A percentile compares a stretch with the other conserved stretches of the same genome.
Evolutionary conservation across 306 rosid genomes (phyloP).

Genomic region (Inga leiocalycina): DNA sequence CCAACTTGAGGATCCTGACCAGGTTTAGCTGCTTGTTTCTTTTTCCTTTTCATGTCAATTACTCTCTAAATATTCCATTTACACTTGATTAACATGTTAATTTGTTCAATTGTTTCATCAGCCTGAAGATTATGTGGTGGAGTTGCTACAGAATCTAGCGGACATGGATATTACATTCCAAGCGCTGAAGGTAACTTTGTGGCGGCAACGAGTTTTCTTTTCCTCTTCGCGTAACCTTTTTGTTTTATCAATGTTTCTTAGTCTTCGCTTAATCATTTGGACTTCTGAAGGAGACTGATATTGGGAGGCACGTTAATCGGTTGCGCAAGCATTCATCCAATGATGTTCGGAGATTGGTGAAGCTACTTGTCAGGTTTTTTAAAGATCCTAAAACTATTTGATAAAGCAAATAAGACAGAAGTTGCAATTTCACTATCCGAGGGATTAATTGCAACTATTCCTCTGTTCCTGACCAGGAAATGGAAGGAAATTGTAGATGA

Average conservation of each 20-base stretch:
- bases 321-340: conserved; percentile 82
- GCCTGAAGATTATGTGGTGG: conserved; percentile 80
- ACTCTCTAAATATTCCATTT: neutral
- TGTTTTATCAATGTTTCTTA: neutral
- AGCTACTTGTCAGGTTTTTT: conserved; percentile 86
- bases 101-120: conserved; percentile 24
- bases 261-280: neutral
- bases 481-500: conserved; percentile 97
- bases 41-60: neutral
- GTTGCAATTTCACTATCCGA: neutral
- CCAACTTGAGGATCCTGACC: conserved; percentile 76
- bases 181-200: conserved; percentile 66
- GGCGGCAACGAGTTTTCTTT: neutral
- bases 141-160: conserved; percentile 80
- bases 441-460: conserved; percentile 14
- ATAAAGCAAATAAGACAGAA: neutral
- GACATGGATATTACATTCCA: conserved; percentile 98
- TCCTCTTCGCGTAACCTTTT: neutral
- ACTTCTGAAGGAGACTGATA: conserved; percentile 79
- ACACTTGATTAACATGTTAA: neutral
- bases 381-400: conserved; percentile 6
- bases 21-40: conserved; percentile 45
- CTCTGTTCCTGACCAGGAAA: conserved; percentile 60
- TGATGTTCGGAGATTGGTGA: conserved; percentile 90
- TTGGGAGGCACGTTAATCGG: conserved; percentile 94